A percentile compares a stretch with the other conserved stretches of the same genome.
phyloP scores from a whole-genome alignment of 139 green algal genomes.

The Raphidocelis subcapitata region DNA sequence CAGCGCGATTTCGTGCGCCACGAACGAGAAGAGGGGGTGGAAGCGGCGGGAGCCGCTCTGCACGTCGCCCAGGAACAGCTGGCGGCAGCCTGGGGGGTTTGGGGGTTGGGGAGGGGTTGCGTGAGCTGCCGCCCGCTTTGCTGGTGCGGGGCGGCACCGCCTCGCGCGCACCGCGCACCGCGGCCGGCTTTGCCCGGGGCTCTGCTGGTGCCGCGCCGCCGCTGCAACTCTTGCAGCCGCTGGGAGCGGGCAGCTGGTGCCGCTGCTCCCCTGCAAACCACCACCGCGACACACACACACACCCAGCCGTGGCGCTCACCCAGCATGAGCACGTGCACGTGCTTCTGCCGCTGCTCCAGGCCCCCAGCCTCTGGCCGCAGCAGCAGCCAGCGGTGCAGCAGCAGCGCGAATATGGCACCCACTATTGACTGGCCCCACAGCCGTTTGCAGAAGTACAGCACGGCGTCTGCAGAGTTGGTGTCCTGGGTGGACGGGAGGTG shows the following conservation, averaged over 20 bases:
- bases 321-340: slow-evolving; percentile 74
- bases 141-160: too few relatives aligned
- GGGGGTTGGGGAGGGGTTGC: not conserved
- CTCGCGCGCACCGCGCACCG: too few relatives aligned
- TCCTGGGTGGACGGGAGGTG: slow-evolving; percentile 1
- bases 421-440: slow-evolving; percentile 77
- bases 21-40: slow-evolving; percentile 60
- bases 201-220: too few relatives aligned
- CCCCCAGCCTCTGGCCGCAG: slow-evolving; percentile 48
- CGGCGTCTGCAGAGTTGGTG: slow-evolving; percentile 26
- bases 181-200: too few relatives aligned
- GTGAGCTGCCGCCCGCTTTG: not conserved
- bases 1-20: slow-evolving; percentile 9
- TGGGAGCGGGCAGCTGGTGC: too few relatives aligned
- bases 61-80: slow-evolving; percentile 83
- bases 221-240: too few relatives aligned
- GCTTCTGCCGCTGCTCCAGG: slow-evolving; percentile 66
- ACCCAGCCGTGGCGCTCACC: too few relatives aligned
- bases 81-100: slow-evolving; percentile 30
- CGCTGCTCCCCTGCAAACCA: too few relatives aligned
- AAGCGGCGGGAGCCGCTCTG: slow-evolving; percentile 58
- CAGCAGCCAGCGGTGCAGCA: slow-evolving; percentile 79
- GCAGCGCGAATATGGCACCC: slow-evolving; percentile 67
- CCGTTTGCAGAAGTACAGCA: slow-evolving; percentile 69
- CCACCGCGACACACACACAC: too few relatives aligned